Percentiles rank a stretch among this genome's conserved stretches.
phyloP scores from a whole-genome alignment of 345 rosid species.

The Brassica incana region DNA sequence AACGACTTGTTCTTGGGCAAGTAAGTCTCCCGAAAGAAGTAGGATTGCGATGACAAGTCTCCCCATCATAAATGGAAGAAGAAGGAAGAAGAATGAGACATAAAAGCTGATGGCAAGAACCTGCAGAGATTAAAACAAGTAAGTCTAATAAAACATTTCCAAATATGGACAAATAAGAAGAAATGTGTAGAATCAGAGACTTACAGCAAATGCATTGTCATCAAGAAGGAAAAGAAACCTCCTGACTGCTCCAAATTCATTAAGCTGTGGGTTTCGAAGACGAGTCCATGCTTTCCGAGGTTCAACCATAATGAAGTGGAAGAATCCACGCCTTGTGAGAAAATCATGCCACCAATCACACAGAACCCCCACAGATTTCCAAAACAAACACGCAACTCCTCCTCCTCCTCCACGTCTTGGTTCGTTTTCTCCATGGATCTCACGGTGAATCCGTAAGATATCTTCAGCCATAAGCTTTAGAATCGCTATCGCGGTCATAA shows the following conservation, averaged over 20 bases:
- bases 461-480: background rate
- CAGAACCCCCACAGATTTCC: background rate
- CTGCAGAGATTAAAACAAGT: background rate
- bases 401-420: background rate
- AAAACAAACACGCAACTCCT: background rate
- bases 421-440: background rate
- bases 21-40: background rate
- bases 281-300: too few relatives aligned
- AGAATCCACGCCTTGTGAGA: background rate
- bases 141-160: background rate
- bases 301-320: too few relatives aligned
- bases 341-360: conserved; percentile 12
- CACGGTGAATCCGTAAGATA: background rate
- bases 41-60: background rate
- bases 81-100: background rate
- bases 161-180: too few relatives aligned
- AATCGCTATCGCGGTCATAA: background rate
- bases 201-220: conserved; percentile 16
- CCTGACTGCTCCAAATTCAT: conserved; percentile 14
- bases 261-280: background rate
- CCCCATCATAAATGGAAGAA: conserved; percentile 18
- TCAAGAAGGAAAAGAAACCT: background rate
- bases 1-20: background rate
- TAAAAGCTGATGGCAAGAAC: conserved; percentile 14
- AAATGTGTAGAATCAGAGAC: background rate